A percentile compares a stretch with the other conserved stretches of the same genome.
phyloP scores from a whole-genome alignment of 1,284 basidiomycete genomes.

The Coniophora puteana region DNA sequence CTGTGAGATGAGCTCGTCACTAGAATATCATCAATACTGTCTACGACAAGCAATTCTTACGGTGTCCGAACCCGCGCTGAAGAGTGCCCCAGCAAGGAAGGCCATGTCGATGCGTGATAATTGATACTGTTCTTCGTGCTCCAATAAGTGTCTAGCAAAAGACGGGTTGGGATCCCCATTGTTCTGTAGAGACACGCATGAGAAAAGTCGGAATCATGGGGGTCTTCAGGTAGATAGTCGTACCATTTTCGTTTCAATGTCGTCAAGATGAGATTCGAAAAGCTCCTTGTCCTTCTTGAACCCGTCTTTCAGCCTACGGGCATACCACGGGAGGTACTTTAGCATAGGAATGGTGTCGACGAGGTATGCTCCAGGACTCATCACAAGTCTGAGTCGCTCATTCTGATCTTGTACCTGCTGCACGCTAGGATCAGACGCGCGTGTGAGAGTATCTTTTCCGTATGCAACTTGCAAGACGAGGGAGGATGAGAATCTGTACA shows the following conservation, averaged over 20 bases:
- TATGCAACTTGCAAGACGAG: constrained; percentile 58
- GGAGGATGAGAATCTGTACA: constrained; percentile 54
- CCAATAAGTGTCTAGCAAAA: constrained; percentile 28
- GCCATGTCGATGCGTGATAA: constrained; percentile 29
- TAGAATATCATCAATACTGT: background rate
- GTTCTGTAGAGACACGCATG: background rate
- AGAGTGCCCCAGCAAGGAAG: constrained; percentile 32
- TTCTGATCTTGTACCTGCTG: background rate
- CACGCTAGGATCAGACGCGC: background rate
- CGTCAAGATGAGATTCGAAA: constrained; percentile 27
- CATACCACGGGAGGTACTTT: constrained; percentile 31
- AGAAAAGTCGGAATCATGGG: background rate
- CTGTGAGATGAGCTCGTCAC: constrained; percentile 12
- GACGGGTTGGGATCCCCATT: constrained; percentile 1
- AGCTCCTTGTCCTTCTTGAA: constrained; percentile 32
- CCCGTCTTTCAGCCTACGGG: constrained; percentile 22
- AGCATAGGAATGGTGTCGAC: constrained; percentile 47
- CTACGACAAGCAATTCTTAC: constrained; percentile 11
- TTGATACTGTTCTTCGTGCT: constrained; percentile 22
- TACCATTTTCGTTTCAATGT: constrained; percentile 26
- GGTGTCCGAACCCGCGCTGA: constrained; percentile 32
- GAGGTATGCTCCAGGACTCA: constrained; percentile 54
- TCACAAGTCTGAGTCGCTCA: constrained; percentile 41
- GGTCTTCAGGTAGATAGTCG: constrained; percentile 11
- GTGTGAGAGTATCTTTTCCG: constrained; percentile 13